Base-by-base conservation (phyloP, 495 filamentous ascomycete species). In the Parathielavia appendiculata region DNA sequence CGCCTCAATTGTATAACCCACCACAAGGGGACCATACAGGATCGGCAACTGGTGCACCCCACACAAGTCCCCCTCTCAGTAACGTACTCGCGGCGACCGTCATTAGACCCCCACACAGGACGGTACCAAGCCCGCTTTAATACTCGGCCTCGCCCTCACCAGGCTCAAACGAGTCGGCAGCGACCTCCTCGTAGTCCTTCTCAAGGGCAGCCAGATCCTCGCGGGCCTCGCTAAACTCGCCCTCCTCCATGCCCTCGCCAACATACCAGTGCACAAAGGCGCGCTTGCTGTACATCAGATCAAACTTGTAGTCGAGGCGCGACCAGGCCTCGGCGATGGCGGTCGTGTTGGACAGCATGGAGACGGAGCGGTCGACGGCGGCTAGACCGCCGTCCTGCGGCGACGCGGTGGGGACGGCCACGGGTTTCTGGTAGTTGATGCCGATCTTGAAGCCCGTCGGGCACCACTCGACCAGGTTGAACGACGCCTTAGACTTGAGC, bases 201-300 rank as follows among this genome's bases (percentile, higher is more conserved):
- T 90, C 87, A 35, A 95, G 80, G 51, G 90, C 90, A 54, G 90
- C 90, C 55, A 95, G 77, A 70, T 95, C 90, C 79, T 95, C 90
- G 54, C 90, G 83, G 47, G 90, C 90, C 78, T 95, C 90, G 56
- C 83, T 86, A 76, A 95, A 95, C 75, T 95, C 90, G 63, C 90
- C 90, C 71, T 95, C 90, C 79, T 95, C 90, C 90, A 95, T 95
- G 75, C 90, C 90, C 76, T 95, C 90, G 66, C 90, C 90, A 46
- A 95, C 90, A 67, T 95, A 95, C 90, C 90, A 95, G 74, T 95
- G 90, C 16, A 95, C 90, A 69, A 95, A 95, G 43, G 90, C 90
- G 66, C 90, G 88, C 83, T 95, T 95, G 76, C 83, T 88, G 79
- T 96, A 95, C 91, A 96, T 96, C 62, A 96, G 88, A 66, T 96